A percentile compares a stretch with the other conserved stretches of the same genome.
These are phyloP conservation scores for Trichoderma polysporum DNA, from an alignment of 2,329 filamentous ascomycete genomes.

Conservation along the genomic window DNA sequence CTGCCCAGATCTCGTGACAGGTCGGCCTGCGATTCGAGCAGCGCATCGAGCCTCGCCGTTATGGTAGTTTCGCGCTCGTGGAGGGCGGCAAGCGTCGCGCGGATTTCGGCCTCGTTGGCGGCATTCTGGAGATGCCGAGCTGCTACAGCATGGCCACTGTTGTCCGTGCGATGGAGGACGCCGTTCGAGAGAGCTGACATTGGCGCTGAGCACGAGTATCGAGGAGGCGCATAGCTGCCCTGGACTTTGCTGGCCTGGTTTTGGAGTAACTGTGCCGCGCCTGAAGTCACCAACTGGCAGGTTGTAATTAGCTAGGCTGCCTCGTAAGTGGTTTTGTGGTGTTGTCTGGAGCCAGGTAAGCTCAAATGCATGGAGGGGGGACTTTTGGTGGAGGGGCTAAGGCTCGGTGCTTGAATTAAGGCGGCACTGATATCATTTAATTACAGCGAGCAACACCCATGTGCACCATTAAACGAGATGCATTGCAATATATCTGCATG, in stretches of 20 bases:
- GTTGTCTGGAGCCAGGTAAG: slow-evolving; percentile 3
- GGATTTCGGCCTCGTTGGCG: slow-evolving; percentile 74
- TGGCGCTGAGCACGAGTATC: slow-evolving; percentile 40
- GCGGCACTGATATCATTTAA: neutral
- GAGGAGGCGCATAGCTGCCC: slow-evolving; percentile 45
- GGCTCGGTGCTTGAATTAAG: neutral
- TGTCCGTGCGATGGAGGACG: slow-evolving; percentile 36
- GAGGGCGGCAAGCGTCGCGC: slow-evolving; percentile 70
- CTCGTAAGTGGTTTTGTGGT: neutral
- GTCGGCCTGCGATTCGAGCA: slow-evolving; percentile 81
- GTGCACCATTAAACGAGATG: too few species aligned
- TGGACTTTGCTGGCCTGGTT: neutral
- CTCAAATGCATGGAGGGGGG: neutral
- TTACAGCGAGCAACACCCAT: neutral
- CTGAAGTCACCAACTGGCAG: neutral
- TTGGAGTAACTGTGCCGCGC: neutral
- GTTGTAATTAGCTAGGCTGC: too few species aligned
- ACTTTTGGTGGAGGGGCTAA: slow-evolving; percentile 9
- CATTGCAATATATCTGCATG: neutral
- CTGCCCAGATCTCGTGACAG: slow-evolving; percentile 83
- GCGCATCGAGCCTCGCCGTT: slow-evolving; percentile 69
- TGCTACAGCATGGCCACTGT: slow-evolving; percentile 32
- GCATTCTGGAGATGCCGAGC: slow-evolving; percentile 61
- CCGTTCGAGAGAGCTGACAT: slow-evolving; percentile 51
- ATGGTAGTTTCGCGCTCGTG: slow-evolving; percentile 74